phyloP scores from a whole-genome alignment of 768 basidiomycete genomes.

The Coprinopsis marcescibilis region DNA sequence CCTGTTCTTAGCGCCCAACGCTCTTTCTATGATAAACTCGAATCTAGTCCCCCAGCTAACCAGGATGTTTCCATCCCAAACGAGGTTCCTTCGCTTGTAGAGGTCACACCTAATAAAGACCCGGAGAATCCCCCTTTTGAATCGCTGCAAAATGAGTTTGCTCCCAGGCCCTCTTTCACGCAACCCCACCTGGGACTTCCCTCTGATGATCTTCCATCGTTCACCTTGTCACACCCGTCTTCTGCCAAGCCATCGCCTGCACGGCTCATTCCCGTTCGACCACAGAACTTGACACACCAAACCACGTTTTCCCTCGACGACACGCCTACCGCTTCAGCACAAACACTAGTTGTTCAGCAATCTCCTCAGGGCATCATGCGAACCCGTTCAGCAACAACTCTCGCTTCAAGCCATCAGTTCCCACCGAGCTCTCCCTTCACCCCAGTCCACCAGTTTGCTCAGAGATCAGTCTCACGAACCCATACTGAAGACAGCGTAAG shows the following conservation, averaged over 20 bases:
- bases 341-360: conserved; percentile 1
- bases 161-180: conserved; percentile 6
- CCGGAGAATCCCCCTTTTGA: no score
- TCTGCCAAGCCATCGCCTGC: conserved; percentile 11
- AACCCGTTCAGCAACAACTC: conserved; percentile 11
- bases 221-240: conserved; percentile 4
- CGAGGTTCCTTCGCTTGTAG: no score
- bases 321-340: neutral
- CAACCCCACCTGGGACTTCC: conserved; percentile 18
- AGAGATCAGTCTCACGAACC: neutral
- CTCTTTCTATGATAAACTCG: no score
- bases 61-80: no score
- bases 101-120: no score
- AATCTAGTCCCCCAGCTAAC: no score
- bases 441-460: neutral
- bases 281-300: neutral
- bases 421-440: neutral
- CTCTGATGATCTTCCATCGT: conserved; percentile 6
- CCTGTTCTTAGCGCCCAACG: no score
- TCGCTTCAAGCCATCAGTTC: conserved; percentile 1
- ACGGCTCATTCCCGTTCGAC: conserved; percentile 1
- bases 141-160: no score
- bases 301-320: conserved; percentile 5
- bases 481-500: conserved; percentile 12
- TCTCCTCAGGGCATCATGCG: conserved; percentile 11